Evolutionary conservation across 495 filamentous ascomycete genomes (phyloP).

Genomic region (Lentithecium fluviatile): DNA sequence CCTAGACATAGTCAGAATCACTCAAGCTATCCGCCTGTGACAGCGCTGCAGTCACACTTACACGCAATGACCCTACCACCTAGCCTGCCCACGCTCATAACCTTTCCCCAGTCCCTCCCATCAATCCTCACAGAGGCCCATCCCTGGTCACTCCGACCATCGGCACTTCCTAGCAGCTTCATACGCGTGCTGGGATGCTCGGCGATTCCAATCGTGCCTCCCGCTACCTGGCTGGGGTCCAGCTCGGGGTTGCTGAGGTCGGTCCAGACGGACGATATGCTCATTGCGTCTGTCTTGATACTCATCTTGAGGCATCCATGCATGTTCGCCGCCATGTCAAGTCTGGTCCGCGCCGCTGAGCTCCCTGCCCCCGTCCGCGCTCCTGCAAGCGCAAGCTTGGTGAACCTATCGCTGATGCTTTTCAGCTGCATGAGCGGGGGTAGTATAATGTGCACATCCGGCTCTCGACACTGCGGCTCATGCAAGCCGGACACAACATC

Average conservation of each 20-base stretch:
- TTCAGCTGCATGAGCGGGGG: constrained; percentile 82
- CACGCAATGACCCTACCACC: constrained; percentile 92
- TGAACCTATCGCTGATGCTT: constrained; percentile 89
- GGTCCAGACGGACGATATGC: constrained; percentile 78
- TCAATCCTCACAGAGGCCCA: constrained; percentile 71
- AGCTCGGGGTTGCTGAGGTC: constrained; percentile 80
- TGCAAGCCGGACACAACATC: constrained; percentile 78
- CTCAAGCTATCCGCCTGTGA: not conserved
- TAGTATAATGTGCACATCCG: constrained; percentile 89
- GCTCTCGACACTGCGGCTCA: constrained; percentile 85
- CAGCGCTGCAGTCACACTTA: constrained; percentile 34
- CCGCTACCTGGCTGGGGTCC: constrained; percentile 66
- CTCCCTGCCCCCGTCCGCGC: constrained; percentile 29
- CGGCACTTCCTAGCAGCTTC: constrained; percentile 47
- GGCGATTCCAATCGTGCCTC: constrained; percentile 60
- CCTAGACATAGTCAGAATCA: constrained; percentile 42
- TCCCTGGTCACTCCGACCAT: constrained; percentile 59
- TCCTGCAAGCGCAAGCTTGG: constrained; percentile 60
- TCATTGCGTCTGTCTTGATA: constrained; percentile 73
- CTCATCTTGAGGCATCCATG: constrained; percentile 77
- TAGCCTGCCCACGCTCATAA: constrained; percentile 82
- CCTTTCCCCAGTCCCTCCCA: constrained; percentile 85
- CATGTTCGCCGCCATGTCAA: constrained; percentile 86
- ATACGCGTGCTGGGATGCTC: constrained; percentile 74
- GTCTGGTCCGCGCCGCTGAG: constrained; percentile 52